Conservation (phyloP, 2,329 filamentous ascomycete genomes). For the Exutisphaerella laricina region DNA sequence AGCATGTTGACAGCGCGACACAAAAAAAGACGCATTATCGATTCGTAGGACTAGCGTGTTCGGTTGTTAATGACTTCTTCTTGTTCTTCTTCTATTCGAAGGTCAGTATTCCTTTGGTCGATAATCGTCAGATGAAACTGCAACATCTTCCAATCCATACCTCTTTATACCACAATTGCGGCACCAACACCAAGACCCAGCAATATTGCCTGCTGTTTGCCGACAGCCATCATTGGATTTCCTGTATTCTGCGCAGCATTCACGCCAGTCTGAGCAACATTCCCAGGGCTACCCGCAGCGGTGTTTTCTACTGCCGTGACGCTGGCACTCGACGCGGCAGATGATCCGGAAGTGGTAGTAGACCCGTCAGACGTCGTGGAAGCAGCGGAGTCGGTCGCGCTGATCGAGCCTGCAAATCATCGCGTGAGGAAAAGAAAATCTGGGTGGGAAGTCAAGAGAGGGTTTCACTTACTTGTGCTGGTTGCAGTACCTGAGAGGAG, state of each 20-base stretch:
- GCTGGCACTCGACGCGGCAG: background rate
- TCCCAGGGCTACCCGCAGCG: constrained; percentile 1
- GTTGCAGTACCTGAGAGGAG: background rate
- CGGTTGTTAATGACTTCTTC: no score
- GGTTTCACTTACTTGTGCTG: background rate
- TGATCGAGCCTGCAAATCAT: background rate
- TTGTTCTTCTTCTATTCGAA: no score
- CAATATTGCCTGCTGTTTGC: constrained; percentile 7
- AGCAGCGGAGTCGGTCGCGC: background rate
- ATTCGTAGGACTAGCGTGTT: no score
- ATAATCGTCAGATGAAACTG: no score
- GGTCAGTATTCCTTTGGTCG: no score
- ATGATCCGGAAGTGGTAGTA: background rate
- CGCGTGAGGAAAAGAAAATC: background rate
- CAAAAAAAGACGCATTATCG: no score
- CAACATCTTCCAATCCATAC: no score
- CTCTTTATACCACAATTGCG: background rate
- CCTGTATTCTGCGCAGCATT: constrained; percentile 6
- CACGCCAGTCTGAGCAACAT: constrained; percentile 4
- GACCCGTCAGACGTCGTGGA: background rate
- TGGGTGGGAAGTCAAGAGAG: background rate
- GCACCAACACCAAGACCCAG: constrained; percentile 10
- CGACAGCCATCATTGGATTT: background rate
- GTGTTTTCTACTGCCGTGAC: background rate
- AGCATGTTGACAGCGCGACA: no score